Base-by-base conservation (phyloP, 257 asterid species). In the Salvia miltiorrhiza region DNA sequence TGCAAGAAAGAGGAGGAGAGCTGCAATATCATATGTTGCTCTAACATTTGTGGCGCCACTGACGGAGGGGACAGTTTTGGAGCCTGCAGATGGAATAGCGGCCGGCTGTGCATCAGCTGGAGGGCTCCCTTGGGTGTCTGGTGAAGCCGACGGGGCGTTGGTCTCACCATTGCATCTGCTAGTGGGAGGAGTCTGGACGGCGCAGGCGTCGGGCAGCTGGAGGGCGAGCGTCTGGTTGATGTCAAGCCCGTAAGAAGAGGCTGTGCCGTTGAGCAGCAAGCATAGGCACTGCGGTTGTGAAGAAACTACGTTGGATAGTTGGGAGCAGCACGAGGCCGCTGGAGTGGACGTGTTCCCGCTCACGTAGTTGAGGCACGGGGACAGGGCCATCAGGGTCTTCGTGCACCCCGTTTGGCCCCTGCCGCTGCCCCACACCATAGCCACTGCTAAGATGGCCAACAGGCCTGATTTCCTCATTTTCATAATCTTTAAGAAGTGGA, bases 241-340 rank as follows among this genome's bases (percentile, higher is more conserved):
- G 60, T 53, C 73, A 72, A 79, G 21, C 20, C 90, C 93, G 2
- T 70, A 50, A 17, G 80, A 59, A 11, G 83, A 67, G 41, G 75
- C 79, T 0, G 81, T 78, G 14, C 77, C 80, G 21, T 73, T 81
- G 54, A 80, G 61, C 32, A 86, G 60, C 20, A 74, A 2, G 60
- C 95, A 88, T 1, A 88, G 77, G 45, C 96, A 88, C 58, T 39
- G 79, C 0, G 96, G 93, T 33, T 84, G 77, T 1, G 90, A 67
- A 5, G 79, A 62, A 3, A 86, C 85, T 0, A 84, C 78, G 8
- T 48, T 63, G 5, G 68, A 67, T 6, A 88, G 86, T 76, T 81
- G 86, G 9, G 81, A 64, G 78, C 96, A 88, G 65, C 93, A 88
- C 3, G 83, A 55, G 7, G 79, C 21, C 4, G 95, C 59, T 3